A percentile compares a stretch with the other conserved stretches of the same genome.
These are phyloP conservation scores for Crithidia fasciculata DNA, from an alignment of 208 protist genomes.

Conservation along the genomic window DNA sequence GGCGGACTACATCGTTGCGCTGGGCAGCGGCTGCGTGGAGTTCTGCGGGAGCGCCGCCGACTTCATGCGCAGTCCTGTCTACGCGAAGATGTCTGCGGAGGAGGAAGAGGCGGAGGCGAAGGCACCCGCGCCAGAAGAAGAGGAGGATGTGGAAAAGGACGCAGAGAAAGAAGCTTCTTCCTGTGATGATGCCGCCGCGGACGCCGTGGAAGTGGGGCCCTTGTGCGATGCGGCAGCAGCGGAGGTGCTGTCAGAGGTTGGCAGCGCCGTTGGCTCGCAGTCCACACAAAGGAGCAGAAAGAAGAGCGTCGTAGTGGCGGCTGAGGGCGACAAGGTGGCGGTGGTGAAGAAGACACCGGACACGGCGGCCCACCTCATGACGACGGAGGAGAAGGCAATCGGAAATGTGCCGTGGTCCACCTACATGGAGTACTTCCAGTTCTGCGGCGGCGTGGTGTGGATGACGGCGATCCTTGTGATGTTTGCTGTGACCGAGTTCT, in stretches of 20 bases:
- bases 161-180: too few species aligned
- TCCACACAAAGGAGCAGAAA: too few species aligned
- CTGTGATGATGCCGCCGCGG: too few species aligned
- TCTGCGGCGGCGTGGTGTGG: conserved; percentile 54
- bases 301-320: too few species aligned
- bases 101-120: conserved; percentile 2
- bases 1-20: conserved; percentile 81
- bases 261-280: too few species aligned
- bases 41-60: conserved; percentile 31
- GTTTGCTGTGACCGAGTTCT: conserved; percentile 57
- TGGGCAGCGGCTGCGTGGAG: conserved; percentile 53
- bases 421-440: conserved; percentile 62
- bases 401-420: conserved; percentile 60
- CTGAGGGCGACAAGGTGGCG: background rate
- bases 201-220: too few species aligned
- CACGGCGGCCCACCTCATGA: conserved; percentile 33
- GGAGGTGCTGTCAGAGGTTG: too few species aligned
- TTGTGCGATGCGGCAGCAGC: too few species aligned
- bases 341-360: background rate
- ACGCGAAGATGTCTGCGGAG: conserved; percentile 40
- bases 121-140: too few species aligned
- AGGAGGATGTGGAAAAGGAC: too few species aligned
- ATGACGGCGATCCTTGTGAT: conserved; percentile 47
- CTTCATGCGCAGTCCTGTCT: conserved; percentile 32
- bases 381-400: conserved; percentile 52